phyloP scores from a whole-genome alignment of 257 asterid species.

The Cinchona pubescens region DNA sequence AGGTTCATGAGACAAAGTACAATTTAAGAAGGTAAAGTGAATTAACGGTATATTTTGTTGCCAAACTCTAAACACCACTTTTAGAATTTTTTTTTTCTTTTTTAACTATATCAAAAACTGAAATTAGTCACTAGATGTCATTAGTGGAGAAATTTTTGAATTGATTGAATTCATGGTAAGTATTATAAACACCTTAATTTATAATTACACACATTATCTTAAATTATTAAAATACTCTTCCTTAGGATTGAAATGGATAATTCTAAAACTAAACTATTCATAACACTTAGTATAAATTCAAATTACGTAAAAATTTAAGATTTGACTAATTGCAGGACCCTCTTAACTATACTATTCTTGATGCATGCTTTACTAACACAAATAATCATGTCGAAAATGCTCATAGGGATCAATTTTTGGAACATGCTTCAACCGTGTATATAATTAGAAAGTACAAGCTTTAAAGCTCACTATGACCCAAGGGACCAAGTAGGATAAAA shows the following conservation, averaged over 20 bases:
- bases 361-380: background rate
- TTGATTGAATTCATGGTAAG: no score
- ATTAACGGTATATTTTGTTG: background rate
- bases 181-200: no score
- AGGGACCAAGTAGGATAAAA: background rate
- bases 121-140: background rate
- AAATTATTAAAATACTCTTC: no score
- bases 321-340: background rate
- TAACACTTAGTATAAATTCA: no score
- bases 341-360: background rate
- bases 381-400: slow-evolving; percentile 7
- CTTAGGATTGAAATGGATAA: no score
- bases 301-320: no score
- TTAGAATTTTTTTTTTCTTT: background rate
- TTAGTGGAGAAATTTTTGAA: no score
- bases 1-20: no score
- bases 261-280: no score
- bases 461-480: slow-evolving; percentile 8
- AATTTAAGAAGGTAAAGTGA: no score
- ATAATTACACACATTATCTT: no score
- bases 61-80: background rate
- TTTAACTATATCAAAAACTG: background rate
- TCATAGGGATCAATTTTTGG: slow-evolving; percentile 11
- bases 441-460: slow-evolving; percentile 6
- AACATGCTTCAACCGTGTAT: slow-evolving; percentile 19